phyloP scores from a whole-genome alignment of 176 grass and related monocot species.

The Oropetium thomaeum region DNA sequence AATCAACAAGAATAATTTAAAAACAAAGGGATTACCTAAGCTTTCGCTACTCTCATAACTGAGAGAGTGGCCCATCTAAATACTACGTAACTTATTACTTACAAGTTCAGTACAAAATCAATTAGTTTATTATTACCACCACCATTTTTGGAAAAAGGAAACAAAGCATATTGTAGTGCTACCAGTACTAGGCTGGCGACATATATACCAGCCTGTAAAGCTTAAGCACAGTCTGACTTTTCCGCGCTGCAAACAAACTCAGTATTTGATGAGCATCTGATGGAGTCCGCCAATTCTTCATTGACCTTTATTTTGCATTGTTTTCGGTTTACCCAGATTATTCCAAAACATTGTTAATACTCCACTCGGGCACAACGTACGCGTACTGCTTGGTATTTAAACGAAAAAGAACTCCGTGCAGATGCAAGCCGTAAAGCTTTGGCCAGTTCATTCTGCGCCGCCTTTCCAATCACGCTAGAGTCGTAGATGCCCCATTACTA shows the following conservation, averaged over 20 bases:
- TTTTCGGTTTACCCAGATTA: neutral
- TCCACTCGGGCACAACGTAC: neutral
- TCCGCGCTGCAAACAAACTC: neutral
- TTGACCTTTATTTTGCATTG: slow-evolving; percentile 5
- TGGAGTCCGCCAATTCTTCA: neutral
- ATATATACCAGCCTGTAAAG: slow-evolving; percentile 19
- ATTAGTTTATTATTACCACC: too few relatives aligned
- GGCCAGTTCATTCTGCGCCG: neutral
- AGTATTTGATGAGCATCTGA: slow-evolving; percentile 2
- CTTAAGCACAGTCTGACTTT: neutral
- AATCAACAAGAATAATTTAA: too few relatives aligned
- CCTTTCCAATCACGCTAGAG: neutral
- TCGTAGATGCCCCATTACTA: slow-evolving; percentile 1
- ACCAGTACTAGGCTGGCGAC: neutral
- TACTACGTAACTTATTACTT: neutral
- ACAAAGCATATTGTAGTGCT: neutral
- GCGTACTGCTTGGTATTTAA: neutral
- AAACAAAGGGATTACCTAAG: too few relatives aligned
- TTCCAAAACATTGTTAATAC: slow-evolving; percentile 17
- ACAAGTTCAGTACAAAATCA: neutral
- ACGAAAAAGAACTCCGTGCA: neutral
- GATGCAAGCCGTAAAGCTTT: neutral
- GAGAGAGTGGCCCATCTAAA: neutral
- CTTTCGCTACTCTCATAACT: too few relatives aligned
- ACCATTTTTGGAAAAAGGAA: neutral